phyloP scores from a whole-genome alignment of 2,329 filamentous ascomycete species.

The Venturia aucupariae region DNA sequence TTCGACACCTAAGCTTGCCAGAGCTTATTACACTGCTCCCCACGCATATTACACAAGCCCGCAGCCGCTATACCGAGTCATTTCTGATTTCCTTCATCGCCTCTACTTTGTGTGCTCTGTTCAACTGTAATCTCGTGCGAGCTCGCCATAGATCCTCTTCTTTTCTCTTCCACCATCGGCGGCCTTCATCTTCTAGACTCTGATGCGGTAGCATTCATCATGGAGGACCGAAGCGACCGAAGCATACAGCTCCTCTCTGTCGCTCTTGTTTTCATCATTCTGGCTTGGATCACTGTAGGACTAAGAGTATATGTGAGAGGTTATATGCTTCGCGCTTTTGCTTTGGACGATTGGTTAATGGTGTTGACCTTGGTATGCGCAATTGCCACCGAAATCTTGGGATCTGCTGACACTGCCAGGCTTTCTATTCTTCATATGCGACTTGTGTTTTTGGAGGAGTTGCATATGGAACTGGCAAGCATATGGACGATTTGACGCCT shows the following conservation, averaged over 20 bases:
- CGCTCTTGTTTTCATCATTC: not conserved
- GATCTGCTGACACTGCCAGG: not conserved
- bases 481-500: not conserved
- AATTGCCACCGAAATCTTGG: not conserved
- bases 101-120: not conserved
- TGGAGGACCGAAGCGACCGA: slow-evolving; percentile 13
- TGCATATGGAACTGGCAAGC: slow-evolving; percentile 8
- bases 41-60: not conserved
- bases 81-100: not conserved
- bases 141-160: not conserved
- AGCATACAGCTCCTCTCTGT: slow-evolving; percentile 1
- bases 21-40: not conserved
- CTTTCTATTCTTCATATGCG: not conserved
- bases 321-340: slow-evolving; percentile 10
- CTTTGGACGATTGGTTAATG: slow-evolving; percentile 15
- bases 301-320: slow-evolving; percentile 9
- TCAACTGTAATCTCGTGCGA: not conserved
- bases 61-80: not conserved
- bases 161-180: not conserved
- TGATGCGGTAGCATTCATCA: slow-evolving; percentile 8
- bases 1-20: not conserved
- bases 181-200: not conserved
- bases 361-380: slow-evolving; percentile 8
- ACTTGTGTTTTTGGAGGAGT: slow-evolving; percentile 1
- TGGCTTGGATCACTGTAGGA: slow-evolving; percentile 9